Evolutionary conservation across 2,329 filamentous ascomycete genomes (phyloP).

Genomic region (Pseudocercospora fijiensis): DNA sequence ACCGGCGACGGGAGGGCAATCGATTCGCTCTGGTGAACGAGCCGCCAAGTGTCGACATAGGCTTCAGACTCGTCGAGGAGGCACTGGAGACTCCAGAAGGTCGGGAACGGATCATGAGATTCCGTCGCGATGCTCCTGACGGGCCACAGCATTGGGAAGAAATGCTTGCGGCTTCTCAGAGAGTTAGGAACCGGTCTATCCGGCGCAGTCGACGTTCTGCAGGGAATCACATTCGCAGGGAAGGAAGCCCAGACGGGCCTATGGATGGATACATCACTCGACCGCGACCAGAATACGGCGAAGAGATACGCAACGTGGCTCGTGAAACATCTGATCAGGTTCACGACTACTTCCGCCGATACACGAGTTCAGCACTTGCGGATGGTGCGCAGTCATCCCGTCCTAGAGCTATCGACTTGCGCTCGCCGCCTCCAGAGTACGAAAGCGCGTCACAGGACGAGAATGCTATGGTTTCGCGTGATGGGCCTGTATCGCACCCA

Average conservation of each 20-base stretch:
- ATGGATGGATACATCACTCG: background rate
- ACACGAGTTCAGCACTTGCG: slow-evolving; percentile 18
- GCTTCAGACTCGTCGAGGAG: slow-evolving; percentile 36
- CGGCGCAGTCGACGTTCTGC: background rate
- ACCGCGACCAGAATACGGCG: slow-evolving; percentile 16
- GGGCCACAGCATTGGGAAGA: slow-evolving; percentile 12
- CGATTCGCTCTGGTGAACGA: slow-evolving; percentile 30
- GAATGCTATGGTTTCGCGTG: slow-evolving; percentile 26
- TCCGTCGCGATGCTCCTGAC: slow-evolving; percentile 16
- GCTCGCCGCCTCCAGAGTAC: slow-evolving; percentile 32
- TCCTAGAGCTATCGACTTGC: background rate
- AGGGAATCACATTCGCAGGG: background rate
- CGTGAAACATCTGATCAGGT: slow-evolving; percentile 24
- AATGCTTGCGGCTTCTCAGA: slow-evolving; percentile 13
- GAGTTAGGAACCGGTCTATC: background rate
- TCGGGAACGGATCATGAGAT: slow-evolving; percentile 28
- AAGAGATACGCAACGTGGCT: slow-evolving; percentile 18
- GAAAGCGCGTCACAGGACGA: slow-evolving; percentile 23
- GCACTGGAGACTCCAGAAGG: slow-evolving; percentile 33
- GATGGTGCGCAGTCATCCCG: slow-evolving; percentile 5
- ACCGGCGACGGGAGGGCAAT: slow-evolving; percentile 35
- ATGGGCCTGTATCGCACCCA: slow-evolving; percentile 30
- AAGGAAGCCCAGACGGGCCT: slow-evolving; percentile 2
- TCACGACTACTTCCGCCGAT: slow-evolving; percentile 30
- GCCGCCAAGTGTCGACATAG: slow-evolving; percentile 32